A percentile compares a stretch with the other conserved stretches of the same genome.
Evolutionary conservation across 768 basidiomycete species (phyloP).

Genomic region (Lyophyllum atratum): DNA sequence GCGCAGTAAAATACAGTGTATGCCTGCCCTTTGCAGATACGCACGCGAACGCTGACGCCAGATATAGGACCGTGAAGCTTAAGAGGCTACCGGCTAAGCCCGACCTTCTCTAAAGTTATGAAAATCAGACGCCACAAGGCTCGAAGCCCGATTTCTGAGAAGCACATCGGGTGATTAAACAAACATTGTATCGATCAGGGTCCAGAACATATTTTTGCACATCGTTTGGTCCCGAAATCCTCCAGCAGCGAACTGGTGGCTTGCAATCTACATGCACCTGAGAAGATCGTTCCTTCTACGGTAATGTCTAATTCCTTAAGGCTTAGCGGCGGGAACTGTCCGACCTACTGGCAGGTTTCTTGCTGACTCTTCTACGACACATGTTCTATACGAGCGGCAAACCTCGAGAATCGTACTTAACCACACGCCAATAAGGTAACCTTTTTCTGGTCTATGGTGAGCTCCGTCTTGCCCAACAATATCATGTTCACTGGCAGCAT

Average conservation of each 20-base stretch:
- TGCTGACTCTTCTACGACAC: neutral
- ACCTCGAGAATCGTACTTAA: too few relatives aligned
- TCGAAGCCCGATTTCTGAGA: neutral
- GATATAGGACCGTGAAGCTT: neutral
- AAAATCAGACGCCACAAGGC: conserved; percentile 4
- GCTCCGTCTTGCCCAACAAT: neutral
- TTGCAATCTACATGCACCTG: neutral
- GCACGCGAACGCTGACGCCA: neutral
- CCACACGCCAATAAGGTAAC: too few relatives aligned
- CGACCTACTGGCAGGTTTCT: neutral
- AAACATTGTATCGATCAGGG: neutral
- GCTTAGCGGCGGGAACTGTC: neutral
- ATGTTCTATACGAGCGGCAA: neutral
- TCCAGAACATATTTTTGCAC: neutral
- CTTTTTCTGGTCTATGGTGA: neutral
- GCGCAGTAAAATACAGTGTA: too few relatives aligned
- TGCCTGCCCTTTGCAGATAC: too few relatives aligned
- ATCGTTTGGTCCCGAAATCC: neutral
- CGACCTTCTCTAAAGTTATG: neutral
- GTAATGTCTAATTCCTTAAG: conserved; percentile 2
- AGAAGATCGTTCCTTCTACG: conserved; percentile 1
- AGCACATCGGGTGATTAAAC: neutral
- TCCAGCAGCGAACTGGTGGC: neutral
- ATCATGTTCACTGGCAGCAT: too few relatives aligned
- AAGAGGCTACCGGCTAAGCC: neutral